Conservation (phyloP, 768 basidiomycete species). For the Tricholoma bakamatsutake region DNA sequence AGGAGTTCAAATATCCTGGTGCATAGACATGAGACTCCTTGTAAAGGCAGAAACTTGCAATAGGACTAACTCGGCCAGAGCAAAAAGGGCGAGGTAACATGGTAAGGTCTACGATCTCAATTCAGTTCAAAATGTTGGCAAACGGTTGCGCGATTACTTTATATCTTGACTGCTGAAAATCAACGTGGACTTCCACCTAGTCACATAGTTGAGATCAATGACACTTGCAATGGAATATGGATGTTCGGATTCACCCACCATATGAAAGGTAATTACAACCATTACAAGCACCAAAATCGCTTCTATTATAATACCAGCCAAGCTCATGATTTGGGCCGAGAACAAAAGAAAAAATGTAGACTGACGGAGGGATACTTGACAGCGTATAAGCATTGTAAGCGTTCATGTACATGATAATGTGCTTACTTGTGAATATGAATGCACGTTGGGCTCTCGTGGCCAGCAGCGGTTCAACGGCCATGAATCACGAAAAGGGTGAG, state of each 20-base stretch:
- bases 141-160: slow-evolving; percentile 34
- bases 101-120: slow-evolving; percentile 53
- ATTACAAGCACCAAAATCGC: slow-evolving; percentile 69
- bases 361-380: slow-evolving; percentile 56
- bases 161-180: slow-evolving; percentile 37
- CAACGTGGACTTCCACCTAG: slow-evolving; percentile 49
- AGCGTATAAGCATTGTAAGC: slow-evolving; percentile 5
- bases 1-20: slow-evolving; percentile 69
- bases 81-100: slow-evolving; percentile 81
- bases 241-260: slow-evolving; percentile 44
- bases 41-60: neutral
- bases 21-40: slow-evolving; percentile 3
- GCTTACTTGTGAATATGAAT: slow-evolving; percentile 67
- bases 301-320: slow-evolving; percentile 45
- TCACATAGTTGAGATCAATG: neutral
- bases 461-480: slow-evolving; percentile 69
- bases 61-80: slow-evolving; percentile 64
- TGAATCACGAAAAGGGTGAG: slow-evolving; percentile 22
- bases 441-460: slow-evolving; percentile 67
- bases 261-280: slow-evolving; percentile 65
- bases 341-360: slow-evolving; percentile 11
- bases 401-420: neutral
- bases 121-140: neutral
- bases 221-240: neutral
- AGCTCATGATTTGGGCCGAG: neutral